Evolutionary conservation across 768 basidiomycete genomes (phyloP).

Genomic region (Auricularia auricula-judae): DNA sequence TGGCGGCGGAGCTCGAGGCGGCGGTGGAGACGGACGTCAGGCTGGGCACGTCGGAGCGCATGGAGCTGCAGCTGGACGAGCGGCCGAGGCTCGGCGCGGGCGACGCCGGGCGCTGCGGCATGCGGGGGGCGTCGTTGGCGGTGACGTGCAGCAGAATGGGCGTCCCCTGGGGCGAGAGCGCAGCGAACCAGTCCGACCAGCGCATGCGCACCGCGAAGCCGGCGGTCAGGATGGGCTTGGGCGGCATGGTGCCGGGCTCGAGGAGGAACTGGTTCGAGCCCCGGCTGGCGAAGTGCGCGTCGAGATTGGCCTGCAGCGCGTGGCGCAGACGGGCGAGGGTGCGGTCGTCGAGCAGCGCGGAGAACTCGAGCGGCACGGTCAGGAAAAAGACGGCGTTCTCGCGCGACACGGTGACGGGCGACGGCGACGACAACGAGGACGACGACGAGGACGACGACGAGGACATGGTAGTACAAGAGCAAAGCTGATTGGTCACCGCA

Average conservation of each 20-base stretch:
- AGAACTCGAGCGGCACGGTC: background rate
- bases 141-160: background rate
- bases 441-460: background rate
- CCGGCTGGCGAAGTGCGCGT: background rate
- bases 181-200: background rate
- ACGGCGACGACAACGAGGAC: background rate
- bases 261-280: background rate
- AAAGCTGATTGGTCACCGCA: background rate
- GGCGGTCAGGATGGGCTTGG: background rate
- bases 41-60: background rate
- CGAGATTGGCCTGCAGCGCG: background rate
- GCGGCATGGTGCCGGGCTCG: background rate
- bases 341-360: background rate
- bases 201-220: background rate
- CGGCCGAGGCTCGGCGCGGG: background rate
- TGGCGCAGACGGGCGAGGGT: background rate
- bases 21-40: background rate
- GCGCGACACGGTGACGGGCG: background rate
- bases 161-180: background rate
- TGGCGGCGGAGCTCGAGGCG: background rate
- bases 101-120: conserved; percentile 29
- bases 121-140: background rate
- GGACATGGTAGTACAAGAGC: background rate
- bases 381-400: background rate
- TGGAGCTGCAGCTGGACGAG: background rate